Conservation (phyloP, 352 stramenopile species). For the Globisporangium cystogenes region DNA sequence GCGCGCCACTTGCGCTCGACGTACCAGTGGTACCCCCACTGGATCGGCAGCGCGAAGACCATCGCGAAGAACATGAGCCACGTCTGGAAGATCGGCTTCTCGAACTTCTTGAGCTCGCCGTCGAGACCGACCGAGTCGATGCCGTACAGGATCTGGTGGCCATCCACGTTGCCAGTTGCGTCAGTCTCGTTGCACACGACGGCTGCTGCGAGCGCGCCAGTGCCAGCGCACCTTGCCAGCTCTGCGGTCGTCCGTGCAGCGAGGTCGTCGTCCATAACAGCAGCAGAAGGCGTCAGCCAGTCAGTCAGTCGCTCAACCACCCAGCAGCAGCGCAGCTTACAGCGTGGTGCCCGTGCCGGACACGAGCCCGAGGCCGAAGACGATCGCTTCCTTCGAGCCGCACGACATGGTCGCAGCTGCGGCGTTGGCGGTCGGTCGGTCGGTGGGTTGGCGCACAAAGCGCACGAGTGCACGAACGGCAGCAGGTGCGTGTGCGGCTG, state of each 20-base stretch:
- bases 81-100: slow-evolving; percentile 95
- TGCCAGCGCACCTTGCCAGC: slow-evolving; percentile 50
- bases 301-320: not conserved
- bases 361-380: slow-evolving; percentile 77
- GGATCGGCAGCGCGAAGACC: slow-evolving; percentile 91
- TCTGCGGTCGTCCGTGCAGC: slow-evolving; percentile 17
- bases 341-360: slow-evolving; percentile 82
- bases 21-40: slow-evolving; percentile 83
- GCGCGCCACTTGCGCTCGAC: slow-evolving; percentile 64
- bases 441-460: no score
- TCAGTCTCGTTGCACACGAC: not conserved
- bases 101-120: slow-evolving; percentile 88
- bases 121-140: slow-evolving; percentile 86
- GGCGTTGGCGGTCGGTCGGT: not conserved
- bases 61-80: slow-evolving; percentile 97
- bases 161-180: not conserved
- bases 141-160: slow-evolving; percentile 94
- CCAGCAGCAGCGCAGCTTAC: slow-evolving; percentile 26
- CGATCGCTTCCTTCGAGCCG: slow-evolving; percentile 64
- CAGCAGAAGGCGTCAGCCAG: not conserved
- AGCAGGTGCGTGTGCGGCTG: no score
- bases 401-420: slow-evolving; percentile 53
- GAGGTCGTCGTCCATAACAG: not conserved
- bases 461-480: no score
- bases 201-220: not conserved